Conservation (phyloP, 805 yeast genomes). For the Starmerella riodocensis region DNA sequence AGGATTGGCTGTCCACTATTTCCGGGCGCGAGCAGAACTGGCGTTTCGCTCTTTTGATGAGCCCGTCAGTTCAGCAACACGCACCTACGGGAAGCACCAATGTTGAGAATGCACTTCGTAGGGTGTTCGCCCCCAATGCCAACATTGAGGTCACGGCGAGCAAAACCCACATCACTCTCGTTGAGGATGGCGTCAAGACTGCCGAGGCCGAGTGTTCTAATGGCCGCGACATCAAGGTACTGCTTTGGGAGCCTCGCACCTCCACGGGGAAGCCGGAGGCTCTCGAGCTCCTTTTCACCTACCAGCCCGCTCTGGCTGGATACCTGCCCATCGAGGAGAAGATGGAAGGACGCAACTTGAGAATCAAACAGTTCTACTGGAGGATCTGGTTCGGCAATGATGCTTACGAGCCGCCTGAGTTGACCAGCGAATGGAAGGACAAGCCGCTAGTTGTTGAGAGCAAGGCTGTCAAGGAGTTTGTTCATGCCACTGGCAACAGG, state of each 20-base stretch:
- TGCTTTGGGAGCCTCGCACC: constrained; percentile 78
- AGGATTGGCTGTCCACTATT: constrained; percentile 62
- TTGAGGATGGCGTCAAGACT: constrained; percentile 61
- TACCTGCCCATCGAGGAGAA: constrained; percentile 88
- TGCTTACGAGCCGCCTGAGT: constrained; percentile 42
- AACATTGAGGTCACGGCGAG: constrained; percentile 49
- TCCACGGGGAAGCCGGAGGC: constrained; percentile 61
- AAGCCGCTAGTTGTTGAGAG: constrained; percentile 49
- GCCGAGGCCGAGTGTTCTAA: constrained; percentile 46
- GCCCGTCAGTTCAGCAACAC: constrained; percentile 63
- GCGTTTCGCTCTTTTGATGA: constrained; percentile 80
- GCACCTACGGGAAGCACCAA: constrained; percentile 45
- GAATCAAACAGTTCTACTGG: constrained; percentile 97
- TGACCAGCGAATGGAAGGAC: constrained; percentile 59
- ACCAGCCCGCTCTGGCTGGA: constrained; percentile 66
- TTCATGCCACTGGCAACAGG: constrained; percentile 93
- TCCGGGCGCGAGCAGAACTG: constrained; percentile 73
- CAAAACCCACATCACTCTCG: constrained; percentile 43
- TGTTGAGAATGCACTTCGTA: constrained; percentile 63
- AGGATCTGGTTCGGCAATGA: constrained; percentile 76
- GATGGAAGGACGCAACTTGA: constrained; percentile 76
- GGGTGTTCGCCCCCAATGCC: constrained; percentile 64
- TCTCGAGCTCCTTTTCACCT: constrained; percentile 64
- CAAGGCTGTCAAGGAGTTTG: constrained; percentile 75
- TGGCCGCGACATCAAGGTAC: constrained; percentile 46